Conservation (phyloP, 345 rosid species). For the Diplotaxis tenuifolia region DNA sequence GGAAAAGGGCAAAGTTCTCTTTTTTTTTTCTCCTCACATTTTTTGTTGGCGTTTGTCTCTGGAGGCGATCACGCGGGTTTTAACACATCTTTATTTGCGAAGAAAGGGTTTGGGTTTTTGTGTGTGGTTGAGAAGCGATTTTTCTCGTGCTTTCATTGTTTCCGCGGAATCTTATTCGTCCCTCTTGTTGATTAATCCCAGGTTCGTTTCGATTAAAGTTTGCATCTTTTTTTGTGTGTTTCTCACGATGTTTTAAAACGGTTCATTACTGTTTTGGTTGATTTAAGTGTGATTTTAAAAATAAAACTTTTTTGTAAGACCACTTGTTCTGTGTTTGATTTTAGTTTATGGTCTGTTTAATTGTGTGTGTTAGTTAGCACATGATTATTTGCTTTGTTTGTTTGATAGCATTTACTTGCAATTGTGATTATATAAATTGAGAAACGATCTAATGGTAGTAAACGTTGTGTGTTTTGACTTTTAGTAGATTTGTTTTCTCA, state of each 20-base stretch:
- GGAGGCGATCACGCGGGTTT: constrained; percentile 35
- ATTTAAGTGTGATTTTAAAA: constrained; percentile 13
- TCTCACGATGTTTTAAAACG: background rate
- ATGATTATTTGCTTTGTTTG: no score
- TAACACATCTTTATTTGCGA: no score
- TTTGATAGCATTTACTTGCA: background rate
- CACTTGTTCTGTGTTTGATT: constrained; percentile 9
- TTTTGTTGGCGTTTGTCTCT: constrained; percentile 12
- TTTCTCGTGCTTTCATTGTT: constrained; percentile 35
- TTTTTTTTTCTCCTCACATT: constrained; percentile 10
- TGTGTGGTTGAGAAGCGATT: constrained; percentile 11
- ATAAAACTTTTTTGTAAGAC: no score
- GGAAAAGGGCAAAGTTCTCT: background rate
- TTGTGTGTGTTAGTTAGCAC: no score
- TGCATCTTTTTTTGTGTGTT: background rate
- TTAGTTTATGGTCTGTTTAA: background rate
- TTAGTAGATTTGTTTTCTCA: background rate
- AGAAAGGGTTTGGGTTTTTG: background rate
- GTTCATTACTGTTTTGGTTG: constrained; percentile 19
- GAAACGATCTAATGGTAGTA: constrained; percentile 9
- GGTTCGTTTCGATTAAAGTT: constrained; percentile 30
- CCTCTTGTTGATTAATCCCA: constrained; percentile 4
- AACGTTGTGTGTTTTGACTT: constrained; percentile 16
- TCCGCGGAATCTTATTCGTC: constrained; percentile 18
- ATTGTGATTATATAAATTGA: background rate